phyloP scores from a whole-genome alignment of 140 eudicot species.

The Anethum foeniculum region DNA sequence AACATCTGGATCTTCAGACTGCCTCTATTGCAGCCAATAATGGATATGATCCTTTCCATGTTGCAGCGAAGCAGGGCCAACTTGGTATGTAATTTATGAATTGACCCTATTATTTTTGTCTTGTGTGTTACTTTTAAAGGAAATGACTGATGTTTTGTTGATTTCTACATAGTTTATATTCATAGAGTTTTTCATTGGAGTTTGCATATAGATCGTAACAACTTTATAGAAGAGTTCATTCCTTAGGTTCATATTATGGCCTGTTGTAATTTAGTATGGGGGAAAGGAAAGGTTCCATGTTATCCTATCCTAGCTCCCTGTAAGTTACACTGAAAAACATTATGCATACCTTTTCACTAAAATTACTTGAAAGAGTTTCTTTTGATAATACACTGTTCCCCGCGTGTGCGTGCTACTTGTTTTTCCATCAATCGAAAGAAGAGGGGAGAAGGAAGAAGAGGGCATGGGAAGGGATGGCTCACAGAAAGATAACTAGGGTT shows the following conservation, averaged over 20 bases:
- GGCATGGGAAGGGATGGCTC: neutral
- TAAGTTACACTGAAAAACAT: neutral
- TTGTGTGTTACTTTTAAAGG: neutral
- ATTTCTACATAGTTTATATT: neutral
- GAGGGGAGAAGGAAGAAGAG: neutral
- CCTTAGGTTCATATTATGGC: neutral
- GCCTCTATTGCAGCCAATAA: constrained; percentile 84
- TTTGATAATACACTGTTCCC: neutral
- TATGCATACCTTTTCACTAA: neutral
- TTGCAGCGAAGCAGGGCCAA: constrained; percentile 93
- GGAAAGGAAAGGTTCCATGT: neutral
- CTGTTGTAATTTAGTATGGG: neutral
- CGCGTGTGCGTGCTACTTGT: neutral
- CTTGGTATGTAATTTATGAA: constrained; percentile 36
- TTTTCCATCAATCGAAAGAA: neutral
- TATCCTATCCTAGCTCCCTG: neutral
- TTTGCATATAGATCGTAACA: neutral
- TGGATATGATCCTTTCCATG: constrained; percentile 85
- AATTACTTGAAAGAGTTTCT: neutral
- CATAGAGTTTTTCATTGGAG: neutral
- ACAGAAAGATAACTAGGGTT: neutral
- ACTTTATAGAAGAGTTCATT: neutral
- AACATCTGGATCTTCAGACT: constrained; percentile 62
- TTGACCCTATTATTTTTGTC: neutral
- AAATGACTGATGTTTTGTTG: neutral